Evolutionary conservation across 1,284 basidiomycete species (phyloP).

Genomic region (Coriolopsis trogii): DNA sequence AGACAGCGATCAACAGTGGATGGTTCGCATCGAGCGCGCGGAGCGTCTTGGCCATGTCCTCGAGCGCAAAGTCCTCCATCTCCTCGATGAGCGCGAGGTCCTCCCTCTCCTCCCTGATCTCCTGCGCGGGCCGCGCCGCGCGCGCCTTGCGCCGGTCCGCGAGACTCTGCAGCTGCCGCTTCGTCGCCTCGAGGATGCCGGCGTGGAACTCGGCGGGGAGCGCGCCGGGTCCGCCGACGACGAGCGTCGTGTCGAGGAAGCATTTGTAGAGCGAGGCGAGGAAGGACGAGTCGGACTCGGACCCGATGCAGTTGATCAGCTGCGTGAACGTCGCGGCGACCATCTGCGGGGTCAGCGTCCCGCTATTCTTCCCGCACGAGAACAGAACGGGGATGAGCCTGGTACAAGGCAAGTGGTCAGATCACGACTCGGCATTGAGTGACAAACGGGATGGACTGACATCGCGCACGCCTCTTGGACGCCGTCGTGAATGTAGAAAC

Average conservation of each 20-base stretch:
- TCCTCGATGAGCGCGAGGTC: conserved; percentile 73
- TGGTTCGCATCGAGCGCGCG: conserved; percentile 57
- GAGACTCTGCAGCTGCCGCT: conserved; percentile 64
- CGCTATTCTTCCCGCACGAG: conserved; percentile 70
- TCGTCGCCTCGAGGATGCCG: conserved; percentile 65
- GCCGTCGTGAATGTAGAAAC: conserved; percentile 82
- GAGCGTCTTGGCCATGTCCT: conserved; percentile 72
- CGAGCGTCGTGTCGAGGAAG: conserved; percentile 66
- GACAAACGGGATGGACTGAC: conserved; percentile 44
- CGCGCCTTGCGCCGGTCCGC: conserved; percentile 68
- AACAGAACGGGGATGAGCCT: conserved; percentile 79
- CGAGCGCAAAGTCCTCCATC: conserved; percentile 73
- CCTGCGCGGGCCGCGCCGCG: conserved; percentile 40
- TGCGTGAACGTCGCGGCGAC: conserved; percentile 70
- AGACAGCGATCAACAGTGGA: conserved; percentile 65
- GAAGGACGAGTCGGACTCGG: conserved; percentile 74
- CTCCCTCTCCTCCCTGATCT: conserved; percentile 60
- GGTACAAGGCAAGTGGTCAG: conserved; percentile 3
- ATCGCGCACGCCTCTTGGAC: conserved; percentile 79
- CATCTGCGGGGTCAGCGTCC: conserved; percentile 70
- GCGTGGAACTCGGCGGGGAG: conserved; percentile 55
- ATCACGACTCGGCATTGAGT: neutral
- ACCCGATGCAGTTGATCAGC: conserved; percentile 65
- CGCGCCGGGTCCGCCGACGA: conserved; percentile 57
- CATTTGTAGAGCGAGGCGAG: conserved; percentile 79